These are phyloP conservation scores for Helianthus tuberosus DNA, from an alignment of 129 eudicot genomes.

Conservation along the genomic window DNA sequence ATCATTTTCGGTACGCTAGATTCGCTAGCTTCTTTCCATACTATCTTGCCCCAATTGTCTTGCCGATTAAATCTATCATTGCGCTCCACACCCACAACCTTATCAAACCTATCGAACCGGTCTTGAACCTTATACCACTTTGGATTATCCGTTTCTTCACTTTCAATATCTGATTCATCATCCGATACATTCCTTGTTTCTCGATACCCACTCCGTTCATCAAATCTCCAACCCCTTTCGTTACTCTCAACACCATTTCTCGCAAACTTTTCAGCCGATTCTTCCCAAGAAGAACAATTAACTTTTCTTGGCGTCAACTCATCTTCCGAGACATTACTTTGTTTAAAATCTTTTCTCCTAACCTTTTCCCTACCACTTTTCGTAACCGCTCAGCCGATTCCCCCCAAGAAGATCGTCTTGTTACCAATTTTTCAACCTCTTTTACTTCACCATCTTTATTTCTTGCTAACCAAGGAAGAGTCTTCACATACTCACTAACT, in stretches of 20 bases:
- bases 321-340: conserved; percentile 12
- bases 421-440: conserved; percentile 31
- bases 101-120: conserved; percentile 45
- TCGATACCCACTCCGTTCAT: conserved; percentile 16
- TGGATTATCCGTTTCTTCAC: conserved; percentile 50
- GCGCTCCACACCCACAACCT: conserved; percentile 36
- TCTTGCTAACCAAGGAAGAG: background rate
- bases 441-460: conserved; percentile 30
- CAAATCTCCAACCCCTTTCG: conserved; percentile 22
- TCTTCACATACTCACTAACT: too few species aligned
- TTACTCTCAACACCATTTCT: conserved; percentile 33
- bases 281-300: conserved; percentile 68
- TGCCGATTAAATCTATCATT: conserved; percentile 65
- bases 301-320: conserved; percentile 5
- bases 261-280: conserved; percentile 63
- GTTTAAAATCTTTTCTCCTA: conserved; percentile 36
- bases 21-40: conserved; percentile 85
- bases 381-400: conserved; percentile 56
- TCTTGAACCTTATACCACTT: conserved; percentile 76
- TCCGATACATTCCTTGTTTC: conserved; percentile 17
- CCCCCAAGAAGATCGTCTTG: conserved; percentile 59
- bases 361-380: conserved; percentile 42
- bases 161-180: conserved; percentile 26
- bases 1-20: conserved; percentile 78
- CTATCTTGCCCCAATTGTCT: conserved; percentile 79